Base-by-base conservation (phyloP, 495 filamentous ascomycete species). In the Margaritispora aquatica region DNA sequence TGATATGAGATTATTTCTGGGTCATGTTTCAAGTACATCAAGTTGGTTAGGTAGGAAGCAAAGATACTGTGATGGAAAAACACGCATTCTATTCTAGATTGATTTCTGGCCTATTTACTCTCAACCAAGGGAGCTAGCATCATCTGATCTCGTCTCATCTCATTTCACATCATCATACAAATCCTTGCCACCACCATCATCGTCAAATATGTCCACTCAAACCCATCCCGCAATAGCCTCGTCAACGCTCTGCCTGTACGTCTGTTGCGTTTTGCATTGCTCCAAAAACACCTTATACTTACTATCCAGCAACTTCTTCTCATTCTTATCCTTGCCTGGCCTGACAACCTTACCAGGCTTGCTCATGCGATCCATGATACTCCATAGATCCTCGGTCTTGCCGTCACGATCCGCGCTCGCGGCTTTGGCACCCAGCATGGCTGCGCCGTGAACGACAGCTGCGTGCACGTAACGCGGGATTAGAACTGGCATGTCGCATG, bases 311-410 rank as follows among this genome's bases (percentile, higher is more conserved):
- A 98, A 73, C 66, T 84, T 87, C 79, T 87, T 91, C 77, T 93
- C 86, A 26, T 80, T 83, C 49, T 63, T 64, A 68, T 95, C 82
- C 21, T 74, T 80, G 0, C 80, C 83, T 17, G 93, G 89, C 71
- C 82, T 74, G 2, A 96, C 84, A 57, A 88, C 82, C 68, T 83
- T 88, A n/a, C 94, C 93, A 23, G 90, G 86, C 75, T 96, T 96
- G 73, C 85, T 92, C 88, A 96, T 96, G 31, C 92, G 84, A 71
- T 94, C 88, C 94, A 98, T 98, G 66, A 98, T 96, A 55, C 84
- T 80, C 94, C 93, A 98, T 58, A 98, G 74, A 44, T 84, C 81
- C 74, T 96, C 92, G 1, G 87, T 92, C 59, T 84, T 84, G 13
- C 93, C 93, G 17, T 92, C 79, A 46, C 61, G 65, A 61, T 88